A percentile compares a stretch with the other conserved stretches of the same genome.
phyloP scores from a whole-genome alignment of 257 asterid genomes.

The Forsythia suspensa region DNA sequence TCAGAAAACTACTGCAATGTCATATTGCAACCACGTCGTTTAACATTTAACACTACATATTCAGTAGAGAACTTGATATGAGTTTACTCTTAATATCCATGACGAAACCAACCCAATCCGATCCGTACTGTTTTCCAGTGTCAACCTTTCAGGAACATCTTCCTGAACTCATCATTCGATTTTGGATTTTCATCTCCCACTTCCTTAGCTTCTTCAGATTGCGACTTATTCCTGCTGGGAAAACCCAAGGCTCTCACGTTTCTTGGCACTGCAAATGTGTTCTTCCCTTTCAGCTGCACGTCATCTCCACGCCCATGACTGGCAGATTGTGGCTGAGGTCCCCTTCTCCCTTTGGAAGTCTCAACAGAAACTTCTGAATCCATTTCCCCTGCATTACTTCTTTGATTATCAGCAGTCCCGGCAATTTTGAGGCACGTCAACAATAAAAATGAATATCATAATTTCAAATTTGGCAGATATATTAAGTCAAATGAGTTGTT shows the following conservation, averaged over 20 bases:
- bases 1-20: background rate
- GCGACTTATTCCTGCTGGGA: conserved; percentile 29
- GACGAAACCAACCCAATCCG: background rate
- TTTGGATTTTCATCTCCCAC: conserved; percentile 63
- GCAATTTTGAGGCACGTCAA: conserved; percentile 20
- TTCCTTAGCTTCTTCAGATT: conserved; percentile 35
- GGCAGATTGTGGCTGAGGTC: conserved; percentile 21
- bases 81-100: background rate
- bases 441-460: background rate
- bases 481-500: background rate
- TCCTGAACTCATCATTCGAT: conserved; percentile 94
- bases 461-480: background rate
- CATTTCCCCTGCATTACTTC: conserved; percentile 25
- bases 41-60: background rate
- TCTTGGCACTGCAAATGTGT: conserved; percentile 89
- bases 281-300: conserved; percentile 61
- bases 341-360: conserved; percentile 35
- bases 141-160: conserved; percentile 64
- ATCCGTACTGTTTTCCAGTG: background rate
- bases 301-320: conserved; percentile 33
- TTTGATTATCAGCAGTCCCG: conserved; percentile 33
- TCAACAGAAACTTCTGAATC: conserved; percentile 27
- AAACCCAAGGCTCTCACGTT: conserved; percentile 67
- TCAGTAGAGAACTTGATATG: background rate
- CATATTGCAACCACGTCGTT: background rate